These are phyloP conservation scores for Fusarium sp. DNA, from an alignment of 2,329 filamentous ascomycete species.

Conservation along the genomic window DNA sequence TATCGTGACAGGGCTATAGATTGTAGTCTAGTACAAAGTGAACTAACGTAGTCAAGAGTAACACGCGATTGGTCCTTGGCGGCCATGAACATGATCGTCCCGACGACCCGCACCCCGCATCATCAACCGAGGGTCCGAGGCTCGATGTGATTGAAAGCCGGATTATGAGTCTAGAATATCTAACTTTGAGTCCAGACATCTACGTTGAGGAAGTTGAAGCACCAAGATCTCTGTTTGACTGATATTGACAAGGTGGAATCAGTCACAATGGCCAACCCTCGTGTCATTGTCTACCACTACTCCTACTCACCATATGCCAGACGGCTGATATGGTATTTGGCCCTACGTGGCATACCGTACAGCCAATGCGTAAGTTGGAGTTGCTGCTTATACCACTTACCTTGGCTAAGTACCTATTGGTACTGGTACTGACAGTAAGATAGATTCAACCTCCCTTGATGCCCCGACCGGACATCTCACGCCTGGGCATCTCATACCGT, in stretches of 20 bases:
- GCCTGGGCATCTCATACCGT: conserved; percentile 69
- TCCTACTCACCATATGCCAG: conserved; percentile 69
- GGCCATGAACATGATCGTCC: conserved; percentile 1
- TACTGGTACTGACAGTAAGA: not conserved
- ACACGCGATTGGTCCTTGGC: conserved; percentile 33
- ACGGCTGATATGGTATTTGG: conserved; percentile 71
- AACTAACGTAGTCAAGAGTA: conserved; percentile 12
- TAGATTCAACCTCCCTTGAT: conserved; percentile 71
- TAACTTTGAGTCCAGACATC: not conserved
- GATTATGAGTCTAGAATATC: not conserved
- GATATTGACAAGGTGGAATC: not conserved
- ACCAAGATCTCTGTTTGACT: not conserved
- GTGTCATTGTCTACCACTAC: conserved; percentile 71
- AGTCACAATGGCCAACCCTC: conserved; percentile 32
- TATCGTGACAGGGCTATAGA: not conserved
- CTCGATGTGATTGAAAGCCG: not conserved
- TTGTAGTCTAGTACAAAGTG: not conserved
- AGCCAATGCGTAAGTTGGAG: conserved; percentile 68
- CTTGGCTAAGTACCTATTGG: not conserved
- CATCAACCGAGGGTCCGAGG: conserved; percentile 32
- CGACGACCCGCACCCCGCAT: conserved; percentile 25
- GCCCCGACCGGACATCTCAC: conserved; percentile 69
- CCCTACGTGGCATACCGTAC: conserved; percentile 69
- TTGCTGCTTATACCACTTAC: not conserved
- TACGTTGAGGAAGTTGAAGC: not conserved